Percentiles rank a stretch among this genome's conserved stretches.
phyloP scores from a whole-genome alignment of 2,329 filamentous ascomycete species.

The Tolypocladium capitatum region DNA sequence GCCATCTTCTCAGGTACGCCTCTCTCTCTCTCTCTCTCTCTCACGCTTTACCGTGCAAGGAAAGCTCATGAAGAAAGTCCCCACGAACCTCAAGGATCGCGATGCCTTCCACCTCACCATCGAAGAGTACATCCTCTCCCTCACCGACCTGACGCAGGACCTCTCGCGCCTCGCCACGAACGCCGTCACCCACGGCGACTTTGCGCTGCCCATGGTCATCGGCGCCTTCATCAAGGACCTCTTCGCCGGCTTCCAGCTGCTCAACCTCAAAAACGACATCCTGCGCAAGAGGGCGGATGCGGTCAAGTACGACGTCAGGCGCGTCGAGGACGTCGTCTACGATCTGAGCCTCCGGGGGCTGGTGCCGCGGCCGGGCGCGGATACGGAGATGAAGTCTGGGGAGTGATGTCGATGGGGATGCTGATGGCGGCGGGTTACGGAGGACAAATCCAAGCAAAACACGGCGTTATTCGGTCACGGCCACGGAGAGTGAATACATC shows the following conservation, averaged over 20 bases:
- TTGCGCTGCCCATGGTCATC: constrained; percentile 73
- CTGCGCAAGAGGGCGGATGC: constrained; percentile 78
- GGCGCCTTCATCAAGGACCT: constrained; percentile 89
- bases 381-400: constrained; percentile 24
- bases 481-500: background rate
- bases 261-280: constrained; percentile 94
- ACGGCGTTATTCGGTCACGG: background rate
- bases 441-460: background rate
- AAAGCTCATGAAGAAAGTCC: too few species aligned
- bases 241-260: constrained; percentile 88
- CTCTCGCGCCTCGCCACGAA: constrained; percentile 85
- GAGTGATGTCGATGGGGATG: constrained; percentile 3
- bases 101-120: constrained; percentile 93
- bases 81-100: constrained; percentile 77
- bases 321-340: constrained; percentile 96
- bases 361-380: constrained; percentile 38
- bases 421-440: too few species aligned
- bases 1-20: constrained; percentile 50
- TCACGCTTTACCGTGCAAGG: too few species aligned
- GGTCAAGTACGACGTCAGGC: constrained; percentile 96
- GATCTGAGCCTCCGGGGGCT: constrained; percentile 81
- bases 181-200: constrained; percentile 78
- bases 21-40: too few species aligned
- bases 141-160: constrained; percentile 82
- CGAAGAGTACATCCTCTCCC: constrained; percentile 86